Percentiles rank a stretch among this genome's conserved stretches.
These are phyloP conservation scores for Calocera viscosa DNA, from an alignment of 768 basidiomycete genomes.

Conservation along the genomic window DNA sequence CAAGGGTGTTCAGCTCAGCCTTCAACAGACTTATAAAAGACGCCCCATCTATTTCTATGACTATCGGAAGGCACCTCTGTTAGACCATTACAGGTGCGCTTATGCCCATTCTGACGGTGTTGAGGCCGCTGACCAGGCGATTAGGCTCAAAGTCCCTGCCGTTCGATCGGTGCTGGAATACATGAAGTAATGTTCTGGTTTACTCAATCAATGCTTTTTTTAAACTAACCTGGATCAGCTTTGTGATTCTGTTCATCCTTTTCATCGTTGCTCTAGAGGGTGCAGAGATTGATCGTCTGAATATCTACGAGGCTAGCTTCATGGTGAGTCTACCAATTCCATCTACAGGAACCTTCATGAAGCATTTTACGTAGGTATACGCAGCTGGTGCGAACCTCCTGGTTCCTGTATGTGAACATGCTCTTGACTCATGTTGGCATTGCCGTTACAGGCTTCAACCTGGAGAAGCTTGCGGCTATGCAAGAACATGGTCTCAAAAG, in stretches of 20 bases:
- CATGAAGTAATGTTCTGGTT: constrained; percentile 42
- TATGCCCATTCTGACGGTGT: too few relatives aligned
- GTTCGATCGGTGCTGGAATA: constrained; percentile 86
- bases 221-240: constrained; percentile 36
- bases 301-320: constrained; percentile 55
- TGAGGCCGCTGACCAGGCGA: too few relatives aligned
- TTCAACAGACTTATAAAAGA: constrained; percentile 72
- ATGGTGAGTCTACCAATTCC: constrained; percentile 32
- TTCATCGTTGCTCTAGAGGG: constrained; percentile 72
- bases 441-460: constrained; percentile 49
- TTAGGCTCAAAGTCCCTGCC: constrained; percentile 81
- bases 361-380: constrained; percentile 22
- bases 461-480: constrained; percentile 90
- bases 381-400: constrained; percentile 26
- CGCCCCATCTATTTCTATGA: constrained; percentile 89
- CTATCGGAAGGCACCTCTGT: constrained; percentile 69
- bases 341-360: too few relatives aligned
- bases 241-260: constrained; percentile 64
- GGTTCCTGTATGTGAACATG: constrained; percentile 29
- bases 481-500: constrained; percentile 91
- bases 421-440: constrained; percentile 23
- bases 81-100: constrained; percentile 83
- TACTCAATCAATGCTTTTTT: not conserved
- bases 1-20: constrained; percentile 8
- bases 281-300: constrained; percentile 48